Evolutionary conservation across 2,329 filamentous ascomycete genomes (phyloP), one percentile per base, ranked within the genome.

Genomic region (Xylaria multiplex): DNA sequence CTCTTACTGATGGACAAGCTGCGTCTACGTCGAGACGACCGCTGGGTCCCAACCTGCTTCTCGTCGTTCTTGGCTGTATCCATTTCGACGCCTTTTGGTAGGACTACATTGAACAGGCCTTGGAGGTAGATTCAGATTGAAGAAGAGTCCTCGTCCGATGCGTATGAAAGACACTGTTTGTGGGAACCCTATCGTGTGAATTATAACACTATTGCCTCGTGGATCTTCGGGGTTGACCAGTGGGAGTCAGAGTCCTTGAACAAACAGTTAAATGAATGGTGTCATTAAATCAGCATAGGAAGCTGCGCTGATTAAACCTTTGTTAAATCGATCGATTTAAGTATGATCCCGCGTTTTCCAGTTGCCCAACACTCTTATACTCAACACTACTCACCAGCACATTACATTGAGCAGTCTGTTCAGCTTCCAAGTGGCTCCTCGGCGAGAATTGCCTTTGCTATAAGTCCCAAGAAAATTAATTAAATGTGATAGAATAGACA

Each of bases 401-500:
- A 5, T 53, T 11, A 42, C 5, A 4, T 4, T 5, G 14, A 27
- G 19, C 3, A 27, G 35, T 7, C 19, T 37, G 16, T 42, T 19
- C 37, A 46, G 11, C 16, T n/a, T 24, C 9, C 6, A 11, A 6
- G 46, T 59, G 3, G 11, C n/a, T 1, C 7, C 16, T 40, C 4
- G 3, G 27, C 19, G 14, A 9, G 37, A 4, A 43, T 5, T 8
- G 27, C 8, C 19, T 13, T 40, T 6, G 42, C 43, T 43, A 30
- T 7, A 19, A 32, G 43, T 27, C 11, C 24, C 27, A 11, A 46
- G 45, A 40, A n/a, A 30, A 43, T 50, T 61, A 24, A 65, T 49
- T 13, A 37, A 43, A 6, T 54, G 32, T 43, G 42, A 30, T 59
- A 53, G 22, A 66, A 60, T 66, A 64, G 16, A 66, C 52, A 66